Percentiles rank a stretch among this genome's conserved stretches.
Evolutionary conservation across 148 eudicot genomes (phyloP).

Genomic region (Silene latifolia): DNA sequence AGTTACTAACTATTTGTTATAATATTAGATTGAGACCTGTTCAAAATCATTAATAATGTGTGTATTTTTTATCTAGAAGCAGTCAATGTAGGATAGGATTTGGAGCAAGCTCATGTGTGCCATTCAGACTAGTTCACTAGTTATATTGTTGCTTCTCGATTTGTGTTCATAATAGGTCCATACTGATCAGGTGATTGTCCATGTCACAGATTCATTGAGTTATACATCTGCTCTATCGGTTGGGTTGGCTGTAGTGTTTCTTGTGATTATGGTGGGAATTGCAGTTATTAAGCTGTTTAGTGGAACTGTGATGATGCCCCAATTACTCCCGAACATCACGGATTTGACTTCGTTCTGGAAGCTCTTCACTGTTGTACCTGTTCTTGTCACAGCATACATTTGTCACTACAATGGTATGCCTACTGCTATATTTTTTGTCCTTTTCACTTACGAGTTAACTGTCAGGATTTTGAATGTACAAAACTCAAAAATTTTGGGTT

Average conservation of each 20-base stretch:
- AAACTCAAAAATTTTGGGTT: neutral
- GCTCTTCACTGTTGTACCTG: conserved; percentile 74
- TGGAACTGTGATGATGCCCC: conserved; percentile 49
- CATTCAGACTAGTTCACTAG: neutral
- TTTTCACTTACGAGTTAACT: neutral
- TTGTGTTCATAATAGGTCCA: neutral
- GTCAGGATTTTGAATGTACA: neutral
- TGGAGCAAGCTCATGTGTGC: neutral
- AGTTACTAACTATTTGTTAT: neutral
- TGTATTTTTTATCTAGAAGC: neutral
- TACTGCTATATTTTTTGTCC: neutral
- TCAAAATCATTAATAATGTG: too few species aligned
- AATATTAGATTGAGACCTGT: neutral
- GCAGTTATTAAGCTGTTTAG: conserved; percentile 39
- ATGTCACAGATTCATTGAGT: conserved; percentile 58
- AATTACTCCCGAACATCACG: conserved; percentile 49
- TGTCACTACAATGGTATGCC: conserved; percentile 78
- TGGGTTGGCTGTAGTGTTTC: conserved; percentile 63
- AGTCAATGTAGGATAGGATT: neutral
- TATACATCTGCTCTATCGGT: conserved; percentile 67
- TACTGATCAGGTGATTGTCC: conserved; percentile 2
- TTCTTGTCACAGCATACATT: conserved; percentile 68
- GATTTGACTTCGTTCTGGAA: conserved; percentile 53
- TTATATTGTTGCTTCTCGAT: neutral
- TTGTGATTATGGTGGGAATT: conserved; percentile 54